phyloP scores from a whole-genome alignment of 2,329 filamentous ascomycete species.

The Lachnellula arida region DNA sequence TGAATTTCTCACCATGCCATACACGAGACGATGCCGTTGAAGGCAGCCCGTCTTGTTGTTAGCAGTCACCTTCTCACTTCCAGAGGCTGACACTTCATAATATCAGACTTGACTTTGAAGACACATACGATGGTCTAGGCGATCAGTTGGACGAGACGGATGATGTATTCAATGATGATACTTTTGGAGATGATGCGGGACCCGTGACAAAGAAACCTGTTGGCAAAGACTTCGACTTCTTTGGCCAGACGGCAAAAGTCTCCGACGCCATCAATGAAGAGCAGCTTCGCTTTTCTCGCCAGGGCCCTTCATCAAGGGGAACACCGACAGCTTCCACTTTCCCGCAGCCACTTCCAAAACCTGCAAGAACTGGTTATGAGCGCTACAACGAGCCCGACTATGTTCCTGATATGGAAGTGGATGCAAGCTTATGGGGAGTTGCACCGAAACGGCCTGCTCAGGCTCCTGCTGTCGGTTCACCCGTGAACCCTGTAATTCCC shows the following conservation, averaged over 20 bases:
- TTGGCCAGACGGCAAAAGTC: conserved; percentile 85
- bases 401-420: conserved; percentile 85
- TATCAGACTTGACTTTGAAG: conserved; percentile 77
- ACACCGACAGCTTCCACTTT: conserved; percentile 36
- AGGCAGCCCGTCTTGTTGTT: not conserved
- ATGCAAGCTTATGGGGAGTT: conserved; percentile 88
- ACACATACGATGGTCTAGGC: conserved; percentile 93
- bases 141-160: conserved; percentile 87
- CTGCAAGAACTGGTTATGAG: conserved; percentile 80
- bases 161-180: conserved; percentile 96
- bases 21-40: not conserved
- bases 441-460: conserved; percentile 53
- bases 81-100: conserved; percentile 2
- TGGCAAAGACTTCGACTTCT: conserved; percentile 96
- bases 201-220: conserved; percentile 47
- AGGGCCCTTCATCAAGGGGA: conserved; percentile 55
- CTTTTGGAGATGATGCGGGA: conserved; percentile 60
- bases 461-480: conserved; percentile 21
- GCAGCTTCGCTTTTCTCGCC: conserved; percentile 75
- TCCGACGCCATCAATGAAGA: conserved; percentile 85
- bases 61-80: not conserved
- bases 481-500: conserved; percentile 32
- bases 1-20: not conserved
- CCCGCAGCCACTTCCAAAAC: conserved; percentile 46
- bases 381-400: conserved; percentile 82